Base-by-base conservation (phyloP, 192 early-diverging fungal genomes). In the Chytriomyces confervae region DNA sequence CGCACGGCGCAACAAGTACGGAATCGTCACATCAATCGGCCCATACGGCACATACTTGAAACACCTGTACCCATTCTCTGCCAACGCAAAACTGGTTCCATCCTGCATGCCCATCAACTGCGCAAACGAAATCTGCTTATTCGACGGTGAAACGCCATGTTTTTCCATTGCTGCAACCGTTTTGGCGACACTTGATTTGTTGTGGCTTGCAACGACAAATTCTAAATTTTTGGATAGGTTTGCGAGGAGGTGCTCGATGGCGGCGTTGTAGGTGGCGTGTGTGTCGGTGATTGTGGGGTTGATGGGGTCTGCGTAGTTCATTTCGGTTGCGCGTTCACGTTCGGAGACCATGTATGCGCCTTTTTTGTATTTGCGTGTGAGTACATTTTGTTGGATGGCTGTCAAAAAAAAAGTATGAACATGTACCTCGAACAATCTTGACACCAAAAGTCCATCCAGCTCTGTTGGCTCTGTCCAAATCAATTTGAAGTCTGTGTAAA, bases 61-160 rank as follows among this genome's bases (percentile, higher is more conserved):
- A 67, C 92, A 91, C 71, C 87, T 87, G 73, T 92, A 94, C 7
- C 91, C 94, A 57, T 88, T 80, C 53, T 85, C 79, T 27, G 91
- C 95, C 62, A 98, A 87, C 0, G 91, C 91, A 80, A 92, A 94
- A 61, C 93, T 93, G 45, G 92, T 90, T 23, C 89, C 89, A 81
- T 98, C 97, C 81, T 94, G 91, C 97, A 98, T 98, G 60, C 94
- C 89, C 91, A 95, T 91, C 62, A 98, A 84, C 87, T 98, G 97
- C n/a, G 94, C 97, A 83, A 98, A 97, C 81, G 91, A 88, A 47
- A 98, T 92, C 11, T 89, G 72, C 47, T 81, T 53, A 7, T 53
- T 69, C 23, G 61, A 27, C 8, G 87, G 77, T 60, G 88, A 78
- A 27, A 96, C 82, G 7, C 80, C 80, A 45, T 88, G 78, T 46